Percentiles rank a stretch among this genome's conserved stretches.
Conservation (phyloP, 768 basidiomycete genomes). For the Dacryopinax spathularia region DNA sequence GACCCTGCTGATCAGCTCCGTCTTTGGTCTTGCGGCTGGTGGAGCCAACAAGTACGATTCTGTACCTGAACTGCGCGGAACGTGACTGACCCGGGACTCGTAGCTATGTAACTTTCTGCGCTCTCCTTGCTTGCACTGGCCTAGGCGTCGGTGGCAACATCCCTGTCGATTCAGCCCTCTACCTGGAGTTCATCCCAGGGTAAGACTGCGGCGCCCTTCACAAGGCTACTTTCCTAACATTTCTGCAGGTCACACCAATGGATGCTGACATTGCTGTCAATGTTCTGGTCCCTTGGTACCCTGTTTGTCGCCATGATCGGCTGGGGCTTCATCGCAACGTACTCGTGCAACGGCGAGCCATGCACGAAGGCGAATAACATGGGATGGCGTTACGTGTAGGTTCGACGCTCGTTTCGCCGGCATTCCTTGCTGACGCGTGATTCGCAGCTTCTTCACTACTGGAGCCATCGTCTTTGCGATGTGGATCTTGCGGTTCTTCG, state of each 20-base stretch:
- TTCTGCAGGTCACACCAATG: conserved; percentile 42
- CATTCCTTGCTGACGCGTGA: conserved; percentile 17
- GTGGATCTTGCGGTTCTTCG: conserved; percentile 40
- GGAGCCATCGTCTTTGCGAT: conserved; percentile 37
- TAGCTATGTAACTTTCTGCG: conserved; percentile 33
- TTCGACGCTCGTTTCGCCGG: conserved; percentile 20
- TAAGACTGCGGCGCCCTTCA: neutral
- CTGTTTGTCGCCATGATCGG: conserved; percentile 38
- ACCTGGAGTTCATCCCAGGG: conserved; percentile 43
- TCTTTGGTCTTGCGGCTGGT: conserved; percentile 40
- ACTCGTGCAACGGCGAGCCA: conserved; percentile 35
- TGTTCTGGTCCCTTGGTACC: conserved; percentile 42
- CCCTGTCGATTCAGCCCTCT: conserved; percentile 43
- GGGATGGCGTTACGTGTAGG: conserved; percentile 49
- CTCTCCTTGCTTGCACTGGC: conserved; percentile 33
- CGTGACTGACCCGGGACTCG: conserved; percentile 8
- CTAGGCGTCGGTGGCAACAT: conserved; percentile 41
- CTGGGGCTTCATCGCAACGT: conserved; percentile 44
- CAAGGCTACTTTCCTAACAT: neutral
- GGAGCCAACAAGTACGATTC: conserved; percentile 38
- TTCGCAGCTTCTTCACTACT: conserved; percentile 56
- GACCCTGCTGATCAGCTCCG: conserved; percentile 27
- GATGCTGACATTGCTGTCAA: conserved; percentile 41
- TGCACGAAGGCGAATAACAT: conserved; percentile 39
- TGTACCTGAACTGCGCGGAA: conserved; percentile 24